Evolutionary conservation across 768 basidiomycete species (phyloP).

Genomic region (Cystobasidium ongulense): DNA sequence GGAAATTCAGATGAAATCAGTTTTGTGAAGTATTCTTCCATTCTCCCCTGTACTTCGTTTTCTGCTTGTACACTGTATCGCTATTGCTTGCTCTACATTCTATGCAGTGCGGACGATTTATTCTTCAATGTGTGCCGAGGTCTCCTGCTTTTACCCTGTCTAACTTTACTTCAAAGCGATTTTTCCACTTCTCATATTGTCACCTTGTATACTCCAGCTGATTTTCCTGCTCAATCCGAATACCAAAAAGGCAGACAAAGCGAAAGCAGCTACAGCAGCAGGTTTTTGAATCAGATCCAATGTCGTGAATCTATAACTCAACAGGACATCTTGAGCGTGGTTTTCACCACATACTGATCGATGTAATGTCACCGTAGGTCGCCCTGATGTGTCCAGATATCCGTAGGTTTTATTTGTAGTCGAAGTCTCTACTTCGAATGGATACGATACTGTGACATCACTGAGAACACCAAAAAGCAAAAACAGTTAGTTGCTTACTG

Average conservation of each 20-base stretch:
- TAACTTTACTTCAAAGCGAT: not conserved
- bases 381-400: slow-evolving; percentile 85
- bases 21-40: too few relatives aligned
- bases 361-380: slow-evolving; percentile 64
- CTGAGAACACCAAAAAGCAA: slow-evolving; percentile 48
- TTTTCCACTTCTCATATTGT: not conserved
- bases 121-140: too few relatives aligned
- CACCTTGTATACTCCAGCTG: slow-evolving; percentile 9
- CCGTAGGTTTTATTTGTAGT: slow-evolving; percentile 61
- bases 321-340: slow-evolving; percentile 72
- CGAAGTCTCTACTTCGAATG: slow-evolving; percentile 65
- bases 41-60: too few relatives aligned
- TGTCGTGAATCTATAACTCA: slow-evolving; percentile 48
- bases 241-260: not conserved
- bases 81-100: too few relatives aligned
- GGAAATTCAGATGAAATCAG: too few relatives aligned
- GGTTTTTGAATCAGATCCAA: slow-evolving; percentile 36
- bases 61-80: too few relatives aligned
- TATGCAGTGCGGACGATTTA: too few relatives aligned
- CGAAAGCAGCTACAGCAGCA: not conserved
- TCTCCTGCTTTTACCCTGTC: too few relatives aligned
- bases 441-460: slow-evolving; percentile 64
- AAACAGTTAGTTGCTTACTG: too few relatives aligned
- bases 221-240: not conserved
- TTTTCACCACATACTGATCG: slow-evolving; percentile 69